Percentiles rank a stretch among this genome's conserved stretches.
These are phyloP conservation scores for Termitomyces sp. DNA, from an alignment of 768 basidiomycete species.

Conservation along the genomic window DNA sequence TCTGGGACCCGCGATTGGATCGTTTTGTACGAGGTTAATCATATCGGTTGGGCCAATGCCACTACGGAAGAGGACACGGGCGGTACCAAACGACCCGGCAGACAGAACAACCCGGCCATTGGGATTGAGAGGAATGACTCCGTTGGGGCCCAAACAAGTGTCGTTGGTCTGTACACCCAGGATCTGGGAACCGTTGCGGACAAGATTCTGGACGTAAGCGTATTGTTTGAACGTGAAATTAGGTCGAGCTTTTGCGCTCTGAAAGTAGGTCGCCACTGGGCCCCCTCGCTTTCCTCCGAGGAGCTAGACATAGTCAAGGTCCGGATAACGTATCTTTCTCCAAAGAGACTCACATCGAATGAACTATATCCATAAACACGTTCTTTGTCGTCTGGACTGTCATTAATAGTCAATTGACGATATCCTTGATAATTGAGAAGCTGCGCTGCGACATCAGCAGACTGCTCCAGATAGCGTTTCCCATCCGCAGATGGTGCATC, in stretches of 20 bases:
- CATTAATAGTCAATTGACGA: conserved; percentile 48
- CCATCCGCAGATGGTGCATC: conserved; percentile 58
- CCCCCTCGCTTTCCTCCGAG: conserved; percentile 44
- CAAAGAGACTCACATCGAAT: conserved; percentile 26
- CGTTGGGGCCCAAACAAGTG: conserved; percentile 47
- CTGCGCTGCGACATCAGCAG: conserved; percentile 34
- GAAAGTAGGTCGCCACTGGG: conserved; percentile 57
- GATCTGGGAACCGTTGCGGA: conserved; percentile 50
- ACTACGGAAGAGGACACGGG: conserved; percentile 53
- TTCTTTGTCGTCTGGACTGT: conserved; percentile 50
- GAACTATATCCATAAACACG: conserved; percentile 53
- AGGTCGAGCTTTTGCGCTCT: conserved; percentile 44
- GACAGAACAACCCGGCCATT: conserved; percentile 59
- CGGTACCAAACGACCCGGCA: conserved; percentile 50
- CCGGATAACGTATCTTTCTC: neutral
- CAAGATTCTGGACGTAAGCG: conserved; percentile 44
- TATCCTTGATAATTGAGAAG: conserved; percentile 48
- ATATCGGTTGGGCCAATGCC: conserved; percentile 59
- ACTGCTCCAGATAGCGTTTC: conserved; percentile 52
- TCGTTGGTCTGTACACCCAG: conserved; percentile 60
- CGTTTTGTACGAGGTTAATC: conserved; percentile 42
- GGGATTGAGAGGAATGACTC: conserved; percentile 46
- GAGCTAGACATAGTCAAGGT: conserved; percentile 23
- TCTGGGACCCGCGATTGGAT: conserved; percentile 37
- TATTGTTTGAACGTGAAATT: conserved; percentile 49